Conservation (phyloP, 2,329 filamentous ascomycete genomes). For the Fusarium circinatum region DNA sequence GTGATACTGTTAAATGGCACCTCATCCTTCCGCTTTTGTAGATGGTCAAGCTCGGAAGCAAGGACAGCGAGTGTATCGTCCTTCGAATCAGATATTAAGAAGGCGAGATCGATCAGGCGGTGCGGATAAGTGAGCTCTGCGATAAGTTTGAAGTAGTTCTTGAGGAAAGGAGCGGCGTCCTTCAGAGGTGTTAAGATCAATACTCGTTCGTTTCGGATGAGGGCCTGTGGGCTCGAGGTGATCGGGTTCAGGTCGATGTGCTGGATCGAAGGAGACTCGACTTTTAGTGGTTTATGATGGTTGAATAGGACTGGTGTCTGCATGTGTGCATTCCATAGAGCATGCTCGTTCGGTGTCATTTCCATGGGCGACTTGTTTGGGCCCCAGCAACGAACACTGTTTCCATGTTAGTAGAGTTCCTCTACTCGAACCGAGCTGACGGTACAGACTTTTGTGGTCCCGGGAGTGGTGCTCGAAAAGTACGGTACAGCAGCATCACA, state of each 20-base stretch:
- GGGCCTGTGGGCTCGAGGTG: slow-evolving; percentile 80
- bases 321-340: slow-evolving; percentile 86
- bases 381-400: slow-evolving; percentile 96
- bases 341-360: slow-evolving; percentile 91
- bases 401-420: slow-evolving; percentile 22
- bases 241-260: slow-evolving; percentile 87
- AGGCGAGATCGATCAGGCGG: slow-evolving; percentile 92
- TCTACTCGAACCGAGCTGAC: slow-evolving; percentile 39
- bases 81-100: slow-evolving; percentile 89
- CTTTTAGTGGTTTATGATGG: slow-evolving; percentile 85
- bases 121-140: slow-evolving; percentile 93
- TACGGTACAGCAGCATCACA: slow-evolving; percentile 87
- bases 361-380: slow-evolving; percentile 95
- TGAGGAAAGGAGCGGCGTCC: slow-evolving; percentile 83
- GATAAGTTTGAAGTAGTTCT: slow-evolving; percentile 93
- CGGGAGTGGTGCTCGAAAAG: slow-evolving; percentile 79
- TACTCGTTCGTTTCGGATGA: slow-evolving; percentile 84
- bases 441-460: slow-evolving; percentile 87
- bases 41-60: slow-evolving; percentile 83
- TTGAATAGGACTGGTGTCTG: slow-evolving; percentile 97
- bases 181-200: slow-evolving; percentile 93
- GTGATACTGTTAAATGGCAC: slow-evolving; percentile 86
- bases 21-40: slow-evolving; percentile 83
- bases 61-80: slow-evolving; percentile 94
- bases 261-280: slow-evolving; percentile 83